phyloP scores from a whole-genome alignment of 164 flowering plant species.

The Berberis vulgaris region DNA sequence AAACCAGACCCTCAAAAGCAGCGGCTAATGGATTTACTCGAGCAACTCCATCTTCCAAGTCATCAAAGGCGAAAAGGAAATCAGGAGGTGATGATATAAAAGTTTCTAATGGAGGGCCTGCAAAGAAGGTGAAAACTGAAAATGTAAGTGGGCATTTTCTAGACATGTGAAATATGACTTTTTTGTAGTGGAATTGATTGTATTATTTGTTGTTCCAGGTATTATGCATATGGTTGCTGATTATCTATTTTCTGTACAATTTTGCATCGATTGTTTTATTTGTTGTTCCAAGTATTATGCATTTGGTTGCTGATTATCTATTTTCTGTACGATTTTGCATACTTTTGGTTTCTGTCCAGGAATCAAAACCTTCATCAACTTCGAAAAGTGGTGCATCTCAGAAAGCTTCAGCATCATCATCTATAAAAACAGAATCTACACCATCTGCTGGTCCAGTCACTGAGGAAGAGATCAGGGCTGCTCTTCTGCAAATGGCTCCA shows the following conservation, averaged over 20 bases:
- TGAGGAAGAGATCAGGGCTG: constrained; percentile 88
- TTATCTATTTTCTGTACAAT: too few relatives aligned
- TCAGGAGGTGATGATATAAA: constrained; percentile 62
- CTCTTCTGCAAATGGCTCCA: constrained; percentile 51
- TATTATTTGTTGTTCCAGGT: too few relatives aligned
- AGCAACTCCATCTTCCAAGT: constrained; percentile 67
- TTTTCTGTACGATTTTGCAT: too few relatives aligned
- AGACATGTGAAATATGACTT: background rate
- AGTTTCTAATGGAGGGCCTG: constrained; percentile 41
- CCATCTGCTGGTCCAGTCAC: constrained; percentile 61
- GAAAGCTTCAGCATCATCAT: too few relatives aligned
- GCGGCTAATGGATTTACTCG: constrained; percentile 42
- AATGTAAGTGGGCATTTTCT: constrained; percentile 12
- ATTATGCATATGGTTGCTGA: too few relatives aligned
- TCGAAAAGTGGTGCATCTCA: too few relatives aligned
- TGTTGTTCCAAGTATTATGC: too few relatives aligned
- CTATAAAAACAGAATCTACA: constrained; percentile 28
- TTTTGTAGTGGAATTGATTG: background rate
- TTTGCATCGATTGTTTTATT: background rate
- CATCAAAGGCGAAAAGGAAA: constrained; percentile 88
- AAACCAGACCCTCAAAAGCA: constrained; percentile 60
- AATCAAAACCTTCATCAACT: constrained; percentile 32
- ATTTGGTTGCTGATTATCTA: too few relatives aligned
- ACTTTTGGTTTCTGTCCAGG: constrained; percentile 26
- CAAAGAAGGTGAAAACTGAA: constrained; percentile 65